phyloP scores from a whole-genome alignment of 2,329 filamentous ascomycete genomes.

The Trichoderma sp. region DNA sequence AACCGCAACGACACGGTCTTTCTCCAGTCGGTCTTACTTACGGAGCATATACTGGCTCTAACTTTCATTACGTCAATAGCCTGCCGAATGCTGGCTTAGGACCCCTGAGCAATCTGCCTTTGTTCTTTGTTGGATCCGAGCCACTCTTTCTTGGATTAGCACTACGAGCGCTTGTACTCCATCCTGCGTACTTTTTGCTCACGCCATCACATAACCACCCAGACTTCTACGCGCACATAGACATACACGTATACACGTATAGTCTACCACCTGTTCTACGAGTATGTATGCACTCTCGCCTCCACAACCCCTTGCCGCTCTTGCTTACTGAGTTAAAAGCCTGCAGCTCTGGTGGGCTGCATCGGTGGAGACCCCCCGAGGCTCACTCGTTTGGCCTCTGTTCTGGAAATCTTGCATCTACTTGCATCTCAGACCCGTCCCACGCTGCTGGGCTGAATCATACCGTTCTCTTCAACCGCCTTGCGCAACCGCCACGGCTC shows the following conservation, averaged over 20 bases:
- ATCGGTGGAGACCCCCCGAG: not conserved
- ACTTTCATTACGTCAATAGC: not conserved
- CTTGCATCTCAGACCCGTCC: not conserved
- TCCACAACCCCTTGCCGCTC: not conserved
- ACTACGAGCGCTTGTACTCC: not conserved
- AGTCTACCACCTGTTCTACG: not conserved
- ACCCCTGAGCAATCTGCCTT: not conserved
- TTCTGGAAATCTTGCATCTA: not conserved
- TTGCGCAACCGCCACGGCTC: not conserved
- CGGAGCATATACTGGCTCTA: not conserved
- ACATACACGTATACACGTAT: not conserved
- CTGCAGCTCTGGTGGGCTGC: not conserved
- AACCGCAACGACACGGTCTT: slow-evolving; percentile 5
- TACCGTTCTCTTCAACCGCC: not conserved
- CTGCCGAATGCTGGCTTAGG: slow-evolving; percentile 1
- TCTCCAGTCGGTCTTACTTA: not conserved
- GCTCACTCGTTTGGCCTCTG: not conserved
- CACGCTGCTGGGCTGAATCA: not conserved
- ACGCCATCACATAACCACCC: not conserved
- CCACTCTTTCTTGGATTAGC: not conserved
- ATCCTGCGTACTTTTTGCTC: not conserved
- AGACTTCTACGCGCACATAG: not conserved
- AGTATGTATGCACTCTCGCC: not conserved
- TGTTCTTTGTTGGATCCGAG: not conserved
- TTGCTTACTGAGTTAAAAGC: not conserved